Base-by-base conservation (phyloP, 805 yeast genomes). In the Yarrowia porcina region DNA sequence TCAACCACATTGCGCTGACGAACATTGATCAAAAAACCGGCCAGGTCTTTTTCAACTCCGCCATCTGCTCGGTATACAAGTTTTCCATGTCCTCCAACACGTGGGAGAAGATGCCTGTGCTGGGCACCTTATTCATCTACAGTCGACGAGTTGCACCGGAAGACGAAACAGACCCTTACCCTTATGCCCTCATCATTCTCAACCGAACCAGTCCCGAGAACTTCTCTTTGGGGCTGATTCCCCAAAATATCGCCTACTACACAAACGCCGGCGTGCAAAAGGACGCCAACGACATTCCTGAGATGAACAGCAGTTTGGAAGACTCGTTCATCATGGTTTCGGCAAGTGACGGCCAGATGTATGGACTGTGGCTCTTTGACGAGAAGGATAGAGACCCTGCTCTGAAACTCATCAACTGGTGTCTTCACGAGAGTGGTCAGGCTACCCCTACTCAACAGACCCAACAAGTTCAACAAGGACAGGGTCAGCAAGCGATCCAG, bases 41-140 rank as follows among this genome's bases (percentile, higher is more conserved):
- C 27, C 71, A 74, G 61, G 67, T 77, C 20, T 68, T 74, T 28
- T 70, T 69, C 66, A 69, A 74, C n/a, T 74, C 79, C 7, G 67
- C 78, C 2, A 75, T 76, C 30, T 76, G 79, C 65, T 76, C 74
- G 27, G 75, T 76, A 10, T 77, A 77, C 68, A 68, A 73, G 66
- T 77, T 72, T 66, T 70, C 73, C 52, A 50, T 70, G 15, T 70
- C 65, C 11, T 47, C 65, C 3, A 71, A 70, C 18, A 71, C 70
- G 63, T 76, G 80, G 80, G 76, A 74, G 39, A 76, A 75, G 67
- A 65, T 69, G 27, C 66, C 74, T 60, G 72, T 71, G 62, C 76
- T 75, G 64, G 80, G 80, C 13, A 69, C 77, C 1, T 50, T 77
- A 54, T 76, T 77, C 63, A 69, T 76, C 6, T 76, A 76, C 65